A percentile compares a stretch with the other conserved stretches of the same genome.
Evolutionary conservation across 108 stramenopile genomes (phyloP).

Genomic region (Cyclotella choctawhatcheeana): DNA sequence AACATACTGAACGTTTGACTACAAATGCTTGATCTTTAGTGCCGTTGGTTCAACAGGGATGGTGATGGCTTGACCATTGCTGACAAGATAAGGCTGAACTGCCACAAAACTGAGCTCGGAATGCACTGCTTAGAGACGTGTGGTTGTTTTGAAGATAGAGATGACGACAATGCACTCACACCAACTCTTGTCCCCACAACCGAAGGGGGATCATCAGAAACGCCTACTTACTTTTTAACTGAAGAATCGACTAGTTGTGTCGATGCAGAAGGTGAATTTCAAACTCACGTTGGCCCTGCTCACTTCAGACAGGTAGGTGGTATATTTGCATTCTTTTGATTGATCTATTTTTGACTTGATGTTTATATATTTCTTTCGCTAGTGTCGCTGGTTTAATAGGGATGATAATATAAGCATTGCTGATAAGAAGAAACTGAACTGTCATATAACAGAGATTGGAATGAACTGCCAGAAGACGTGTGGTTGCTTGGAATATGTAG

Average conservation of each 20-base stretch:
- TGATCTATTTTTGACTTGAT: background rate
- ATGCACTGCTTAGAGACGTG: conserved; percentile 30
- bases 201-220: no score
- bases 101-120: conserved; percentile 40
- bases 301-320: conserved; percentile 8
- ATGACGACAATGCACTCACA: background rate
- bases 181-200: background rate
- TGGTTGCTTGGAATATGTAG: no score
- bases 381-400: conserved; percentile 43
- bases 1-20: no score
- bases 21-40: no score
- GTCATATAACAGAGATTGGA: conserved; percentile 43
- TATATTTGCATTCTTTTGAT: background rate
- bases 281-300: conserved; percentile 27
- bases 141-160: conserved; percentile 14
- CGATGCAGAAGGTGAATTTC: conserved; percentile 29
- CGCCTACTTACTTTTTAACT: no score
- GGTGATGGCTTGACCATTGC: conserved; percentile 18
- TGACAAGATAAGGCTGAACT: conserved; percentile 40
- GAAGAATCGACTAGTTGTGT: conserved; percentile 13
- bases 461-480: conserved; percentile 30
- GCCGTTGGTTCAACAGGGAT: conserved; percentile 41
- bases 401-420: conserved; percentile 22
- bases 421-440: conserved; percentile 42
- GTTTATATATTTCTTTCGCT: no score